These are phyloP conservation scores for Nigrospora sphaerica DNA, from an alignment of 2,329 filamentous ascomycete genomes.

Conservation along the genomic window DNA sequence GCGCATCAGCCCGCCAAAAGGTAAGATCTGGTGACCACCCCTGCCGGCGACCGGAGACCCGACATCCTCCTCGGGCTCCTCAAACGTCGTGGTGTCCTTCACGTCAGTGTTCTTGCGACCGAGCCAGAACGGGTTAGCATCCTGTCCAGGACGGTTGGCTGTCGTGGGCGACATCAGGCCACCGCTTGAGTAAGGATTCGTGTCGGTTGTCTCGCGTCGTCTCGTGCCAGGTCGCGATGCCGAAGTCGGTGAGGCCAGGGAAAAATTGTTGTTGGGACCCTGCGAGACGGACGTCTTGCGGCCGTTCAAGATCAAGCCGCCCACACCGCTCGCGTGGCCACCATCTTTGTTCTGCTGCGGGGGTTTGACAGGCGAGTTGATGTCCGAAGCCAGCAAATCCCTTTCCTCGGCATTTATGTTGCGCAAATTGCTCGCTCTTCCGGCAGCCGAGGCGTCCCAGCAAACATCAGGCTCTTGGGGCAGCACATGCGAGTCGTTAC, in stretches of 20 bases:
- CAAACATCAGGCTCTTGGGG: constrained; percentile 83
- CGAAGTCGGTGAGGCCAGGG: constrained; percentile 65
- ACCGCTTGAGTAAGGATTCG: constrained; percentile 51
- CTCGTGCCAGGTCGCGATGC: constrained; percentile 66
- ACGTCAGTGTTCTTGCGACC: constrained; percentile 45
- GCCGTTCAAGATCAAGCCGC: constrained; percentile 39
- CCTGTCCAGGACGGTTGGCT: constrained; percentile 51
- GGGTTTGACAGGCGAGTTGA: constrained; percentile 90
- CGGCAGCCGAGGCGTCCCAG: constrained; percentile 71
- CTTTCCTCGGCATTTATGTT: constrained; percentile 61
- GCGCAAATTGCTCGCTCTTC: constrained; percentile 64
- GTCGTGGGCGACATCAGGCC: constrained; percentile 53
- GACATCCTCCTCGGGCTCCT: constrained; percentile 41
- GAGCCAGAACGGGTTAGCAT: constrained; percentile 48
- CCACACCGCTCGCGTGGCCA: constrained; percentile 44
- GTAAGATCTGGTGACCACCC: constrained; percentile 18
- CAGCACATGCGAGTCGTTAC: constrained; percentile 63
- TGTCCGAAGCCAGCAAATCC: constrained; percentile 75
- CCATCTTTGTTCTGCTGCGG: constrained; percentile 67
- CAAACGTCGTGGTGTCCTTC: constrained; percentile 42
- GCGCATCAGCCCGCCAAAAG: constrained; percentile 42
- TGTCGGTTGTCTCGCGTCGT: constrained; percentile 73
- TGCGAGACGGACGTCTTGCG: constrained; percentile 82
- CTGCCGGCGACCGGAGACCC: constrained; percentile 19
- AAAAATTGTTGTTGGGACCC: constrained; percentile 56